Percentiles rank a stretch among this genome's conserved stretches.
These are phyloP conservation scores for Mrakia gelida DNA, from an alignment of 768 basidiomycete species.

Conservation along the genomic window DNA sequence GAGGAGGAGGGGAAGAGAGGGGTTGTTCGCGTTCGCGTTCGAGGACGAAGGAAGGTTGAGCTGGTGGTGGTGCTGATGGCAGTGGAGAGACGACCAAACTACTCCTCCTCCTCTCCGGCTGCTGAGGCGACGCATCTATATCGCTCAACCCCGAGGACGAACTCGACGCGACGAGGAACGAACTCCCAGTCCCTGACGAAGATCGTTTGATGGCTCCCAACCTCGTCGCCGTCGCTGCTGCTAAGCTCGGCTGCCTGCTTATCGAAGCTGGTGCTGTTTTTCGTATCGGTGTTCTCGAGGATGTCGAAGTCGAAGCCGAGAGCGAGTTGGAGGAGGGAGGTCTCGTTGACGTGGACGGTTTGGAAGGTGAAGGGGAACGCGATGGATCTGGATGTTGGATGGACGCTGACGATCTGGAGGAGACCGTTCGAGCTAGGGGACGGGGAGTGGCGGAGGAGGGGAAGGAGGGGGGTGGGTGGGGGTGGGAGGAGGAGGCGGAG, in stretches of 20 bases:
- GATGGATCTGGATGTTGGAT: not conserved
- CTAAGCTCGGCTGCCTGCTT: not conserved
- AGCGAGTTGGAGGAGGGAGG: conserved; percentile 5
- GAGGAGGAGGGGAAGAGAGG: not conserved
- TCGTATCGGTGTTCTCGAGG: not conserved
- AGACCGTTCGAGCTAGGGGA: conserved; percentile 4
- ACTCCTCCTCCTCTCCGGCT: too few species aligned
- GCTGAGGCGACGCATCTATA: not conserved
- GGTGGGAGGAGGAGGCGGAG: conserved; percentile 16
- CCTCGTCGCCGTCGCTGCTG: not conserved
- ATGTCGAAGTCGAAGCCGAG: not conserved
- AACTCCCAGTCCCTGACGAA: not conserved
- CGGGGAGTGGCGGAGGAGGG: conserved; percentile 11
- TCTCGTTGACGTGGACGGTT: not conserved
- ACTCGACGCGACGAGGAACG: not conserved
- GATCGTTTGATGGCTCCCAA: not conserved
- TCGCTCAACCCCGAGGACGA: not conserved
- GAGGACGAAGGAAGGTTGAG: not conserved
- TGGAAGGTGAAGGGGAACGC: not conserved
- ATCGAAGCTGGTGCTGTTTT: not conserved
- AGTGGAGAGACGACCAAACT: not conserved
- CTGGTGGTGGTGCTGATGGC: not conserved
- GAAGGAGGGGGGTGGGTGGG: not conserved
- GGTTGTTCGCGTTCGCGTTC: not conserved
- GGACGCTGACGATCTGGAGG: not conserved